These are phyloP conservation scores for Persicaria maculosa DNA, from an alignment of 148 eudicot species.

Conservation along the genomic window DNA sequence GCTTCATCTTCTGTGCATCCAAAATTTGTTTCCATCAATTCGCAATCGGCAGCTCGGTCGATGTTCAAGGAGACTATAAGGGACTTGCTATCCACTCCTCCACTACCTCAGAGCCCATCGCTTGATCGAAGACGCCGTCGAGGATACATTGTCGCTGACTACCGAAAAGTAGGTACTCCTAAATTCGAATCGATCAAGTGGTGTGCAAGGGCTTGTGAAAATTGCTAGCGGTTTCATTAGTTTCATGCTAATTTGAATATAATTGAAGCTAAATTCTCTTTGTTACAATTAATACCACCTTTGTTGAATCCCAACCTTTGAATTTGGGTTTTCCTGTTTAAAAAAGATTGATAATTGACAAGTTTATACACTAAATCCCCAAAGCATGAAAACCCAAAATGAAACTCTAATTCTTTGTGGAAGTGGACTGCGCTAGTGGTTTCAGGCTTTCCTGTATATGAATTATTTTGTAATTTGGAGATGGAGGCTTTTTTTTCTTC, in stretches of 20 bases:
- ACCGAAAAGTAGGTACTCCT: conserved; percentile 29
- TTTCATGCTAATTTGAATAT: neutral
- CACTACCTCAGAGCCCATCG: conserved; percentile 30
- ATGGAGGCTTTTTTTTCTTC: too few species aligned
- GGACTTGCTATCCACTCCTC: conserved; percentile 26
- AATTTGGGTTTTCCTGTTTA: neutral
- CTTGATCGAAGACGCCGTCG: conserved; percentile 19
- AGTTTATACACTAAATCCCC: too few species aligned
- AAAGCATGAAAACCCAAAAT: too few species aligned
- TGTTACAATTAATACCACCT: neutral
- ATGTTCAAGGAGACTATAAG: conserved; percentile 9
- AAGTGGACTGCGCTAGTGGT: too few species aligned
- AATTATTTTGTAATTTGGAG: too few species aligned
- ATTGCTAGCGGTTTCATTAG: neutral
- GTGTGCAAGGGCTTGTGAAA: neutral
- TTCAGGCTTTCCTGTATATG: too few species aligned
- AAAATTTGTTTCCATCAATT: conserved; percentile 18
- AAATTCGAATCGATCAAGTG: neutral
- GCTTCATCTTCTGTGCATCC: conserved; percentile 20
- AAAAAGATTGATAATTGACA: too few species aligned
- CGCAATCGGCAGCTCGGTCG: conserved; percentile 15
- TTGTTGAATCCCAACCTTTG: neutral
- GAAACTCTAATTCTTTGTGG: too few species aligned
- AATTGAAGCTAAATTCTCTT: neutral
- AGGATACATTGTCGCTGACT: conserved; percentile 4